phyloP scores from a whole-genome alignment of 352 stramenopile species.

The Aphanomyces stellatus region DNA sequence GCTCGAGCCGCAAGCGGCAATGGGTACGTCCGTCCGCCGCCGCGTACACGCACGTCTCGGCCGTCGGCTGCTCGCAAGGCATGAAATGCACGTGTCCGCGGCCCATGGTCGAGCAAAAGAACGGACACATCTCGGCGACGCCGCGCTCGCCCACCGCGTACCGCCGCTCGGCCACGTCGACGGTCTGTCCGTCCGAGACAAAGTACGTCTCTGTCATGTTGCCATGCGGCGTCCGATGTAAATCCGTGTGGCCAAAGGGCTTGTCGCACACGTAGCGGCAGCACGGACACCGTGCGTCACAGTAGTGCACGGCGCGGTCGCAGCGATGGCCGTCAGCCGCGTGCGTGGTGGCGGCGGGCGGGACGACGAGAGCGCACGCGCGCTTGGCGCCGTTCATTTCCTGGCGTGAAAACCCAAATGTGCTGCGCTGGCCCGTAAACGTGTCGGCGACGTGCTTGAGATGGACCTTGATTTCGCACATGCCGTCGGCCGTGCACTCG shows the following conservation, averaged over 20 bases:
- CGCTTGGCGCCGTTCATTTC: constrained; percentile 74
- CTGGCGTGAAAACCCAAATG: constrained; percentile 64
- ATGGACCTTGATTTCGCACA: constrained; percentile 62
- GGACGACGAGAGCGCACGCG: constrained; percentile 39
- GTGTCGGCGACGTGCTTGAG: constrained; percentile 59
- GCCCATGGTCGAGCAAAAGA: constrained; percentile 76
- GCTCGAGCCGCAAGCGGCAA: constrained; percentile 43
- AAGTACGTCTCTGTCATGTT: constrained; percentile 81
- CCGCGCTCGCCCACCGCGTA: constrained; percentile 55
- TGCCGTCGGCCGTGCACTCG: constrained; percentile 44
- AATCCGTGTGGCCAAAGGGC: constrained; percentile 36
- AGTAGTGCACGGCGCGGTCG: constrained; percentile 44
- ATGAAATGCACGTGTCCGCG: constrained; percentile 69
- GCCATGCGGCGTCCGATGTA: constrained; percentile 57
- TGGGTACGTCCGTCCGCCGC: constrained; percentile 30
- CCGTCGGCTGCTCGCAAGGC: constrained; percentile 42
- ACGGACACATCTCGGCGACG: constrained; percentile 70
- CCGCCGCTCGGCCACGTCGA: constrained; percentile 66
- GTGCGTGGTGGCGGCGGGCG: constrained; percentile 32
- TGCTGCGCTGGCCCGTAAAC: constrained; percentile 44
- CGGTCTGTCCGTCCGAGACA: constrained; percentile 38
- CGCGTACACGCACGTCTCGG: constrained; percentile 38
- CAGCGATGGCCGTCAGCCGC: constrained; percentile 44
- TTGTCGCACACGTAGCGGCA: constrained; percentile 76
- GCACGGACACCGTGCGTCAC: constrained; percentile 51